Evolutionary conservation across 1,139 yeast genomes (phyloP).

Genomic region (Geotrichum aggregatum): DNA sequence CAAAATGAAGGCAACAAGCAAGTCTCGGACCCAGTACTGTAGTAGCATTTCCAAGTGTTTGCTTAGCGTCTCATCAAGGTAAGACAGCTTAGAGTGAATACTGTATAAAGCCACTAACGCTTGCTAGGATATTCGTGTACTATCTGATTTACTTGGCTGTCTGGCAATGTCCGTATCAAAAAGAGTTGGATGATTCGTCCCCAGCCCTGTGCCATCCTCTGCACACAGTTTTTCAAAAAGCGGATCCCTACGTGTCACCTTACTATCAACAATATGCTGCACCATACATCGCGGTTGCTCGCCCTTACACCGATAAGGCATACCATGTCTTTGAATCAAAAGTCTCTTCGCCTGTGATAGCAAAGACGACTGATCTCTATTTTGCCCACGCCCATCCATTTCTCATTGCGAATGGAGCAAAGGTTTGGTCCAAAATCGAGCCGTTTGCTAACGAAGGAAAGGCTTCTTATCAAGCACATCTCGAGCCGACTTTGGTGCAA

Average conservation of each 20-base stretch:
- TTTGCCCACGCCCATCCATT: constrained; percentile 25
- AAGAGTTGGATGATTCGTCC: constrained; percentile 19
- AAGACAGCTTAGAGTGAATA: not conserved
- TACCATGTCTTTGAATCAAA: constrained; percentile 1
- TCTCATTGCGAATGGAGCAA: constrained; percentile 15
- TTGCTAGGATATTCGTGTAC: constrained; percentile 28
- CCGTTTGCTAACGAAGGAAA: constrained; percentile 23
- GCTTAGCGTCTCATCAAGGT: not conserved
- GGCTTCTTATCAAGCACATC: constrained; percentile 19
- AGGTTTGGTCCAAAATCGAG: constrained; percentile 16
- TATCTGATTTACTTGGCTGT: constrained; percentile 30
- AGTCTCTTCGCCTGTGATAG: constrained; percentile 1
- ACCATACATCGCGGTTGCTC: constrained; percentile 26
- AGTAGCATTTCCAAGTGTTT: not conserved
- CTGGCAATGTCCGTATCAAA: constrained; percentile 31
- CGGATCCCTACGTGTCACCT: constrained; percentile 23
- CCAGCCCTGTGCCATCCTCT: constrained; percentile 31
- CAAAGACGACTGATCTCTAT: constrained; percentile 20
- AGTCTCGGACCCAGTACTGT: not conserved
- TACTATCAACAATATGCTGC: constrained; percentile 23
- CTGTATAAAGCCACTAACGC: not conserved
- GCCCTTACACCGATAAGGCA: constrained; percentile 27
- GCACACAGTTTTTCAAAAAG: constrained; percentile 22
- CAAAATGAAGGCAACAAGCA: not conserved
- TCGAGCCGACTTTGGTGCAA: constrained; percentile 19